Evolutionary conservation across 257 asterid genomes (phyloP).

Genomic region (Cordia subcordata): DNA sequence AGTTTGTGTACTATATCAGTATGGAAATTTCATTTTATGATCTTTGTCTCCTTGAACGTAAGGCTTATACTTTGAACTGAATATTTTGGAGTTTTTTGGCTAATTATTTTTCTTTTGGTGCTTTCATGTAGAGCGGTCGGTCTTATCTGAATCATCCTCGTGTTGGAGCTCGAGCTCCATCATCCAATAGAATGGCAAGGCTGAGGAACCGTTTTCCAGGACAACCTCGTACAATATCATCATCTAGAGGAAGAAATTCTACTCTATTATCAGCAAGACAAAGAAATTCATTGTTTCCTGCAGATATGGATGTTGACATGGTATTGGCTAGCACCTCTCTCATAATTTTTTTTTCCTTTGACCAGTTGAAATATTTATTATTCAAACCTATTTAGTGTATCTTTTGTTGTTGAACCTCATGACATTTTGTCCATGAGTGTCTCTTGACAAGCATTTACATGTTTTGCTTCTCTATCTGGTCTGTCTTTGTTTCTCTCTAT

Average conservation of each 20-base stretch:
- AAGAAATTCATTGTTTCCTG: constrained; percentile 57
- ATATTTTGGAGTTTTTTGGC: no score
- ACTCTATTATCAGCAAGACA: constrained; percentile 24
- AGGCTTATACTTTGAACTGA: no score
- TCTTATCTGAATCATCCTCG: constrained; percentile 33
- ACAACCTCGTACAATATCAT: constrained; percentile 46
- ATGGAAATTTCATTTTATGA: no score
- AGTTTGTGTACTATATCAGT: no score
- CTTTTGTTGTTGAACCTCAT: no score
- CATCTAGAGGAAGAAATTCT: constrained; percentile 15
- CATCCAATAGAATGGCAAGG: constrained; percentile 55
- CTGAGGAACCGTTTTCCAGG: constrained; percentile 71
- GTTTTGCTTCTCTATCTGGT: no score
- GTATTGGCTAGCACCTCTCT: constrained; percentile 27
- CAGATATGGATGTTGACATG: constrained; percentile 75
- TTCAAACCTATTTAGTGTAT: no score
- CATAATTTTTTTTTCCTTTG: constrained; percentile 5
- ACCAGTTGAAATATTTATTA: neutral
- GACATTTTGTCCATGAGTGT: no score
- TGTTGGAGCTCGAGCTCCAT: constrained; percentile 40
- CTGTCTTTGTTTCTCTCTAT: no score
- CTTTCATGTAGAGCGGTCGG: constrained; percentile 43
- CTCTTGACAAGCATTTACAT: no score
- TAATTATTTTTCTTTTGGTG: neutral
- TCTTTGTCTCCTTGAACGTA: no score